Conservation (phyloP, 2,329 filamentous ascomycete genomes). For the Ophiosphaerella narmari region DNA sequence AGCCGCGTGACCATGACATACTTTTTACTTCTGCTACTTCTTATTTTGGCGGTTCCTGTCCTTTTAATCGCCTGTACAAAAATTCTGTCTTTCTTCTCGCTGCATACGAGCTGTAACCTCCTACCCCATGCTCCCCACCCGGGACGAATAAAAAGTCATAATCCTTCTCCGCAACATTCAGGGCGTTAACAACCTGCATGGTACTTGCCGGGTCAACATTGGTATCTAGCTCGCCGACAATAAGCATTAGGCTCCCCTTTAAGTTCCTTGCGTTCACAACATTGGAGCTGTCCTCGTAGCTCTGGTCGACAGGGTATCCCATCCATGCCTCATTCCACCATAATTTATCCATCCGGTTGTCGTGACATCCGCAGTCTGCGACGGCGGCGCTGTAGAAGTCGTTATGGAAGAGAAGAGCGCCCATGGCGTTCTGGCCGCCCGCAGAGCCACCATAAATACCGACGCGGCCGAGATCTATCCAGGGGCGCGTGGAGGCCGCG, state of each 20-base stretch:
- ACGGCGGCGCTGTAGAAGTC: constrained; percentile 34
- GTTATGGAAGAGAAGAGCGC: constrained; percentile 31
- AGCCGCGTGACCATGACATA: no score
- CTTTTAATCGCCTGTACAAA: constrained; percentile 20
- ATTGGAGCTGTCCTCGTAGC: constrained; percentile 31
- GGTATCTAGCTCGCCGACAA: constrained; percentile 40
- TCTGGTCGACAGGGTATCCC: constrained; percentile 32
- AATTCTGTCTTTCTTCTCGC: constrained; percentile 22
- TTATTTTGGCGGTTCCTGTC: constrained; percentile 12
- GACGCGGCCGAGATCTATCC: constrained; percentile 29
- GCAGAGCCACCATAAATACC: constrained; percentile 27
- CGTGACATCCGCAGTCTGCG: constrained; percentile 34
- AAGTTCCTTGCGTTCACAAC: constrained; percentile 27
- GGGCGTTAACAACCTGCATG: constrained; percentile 32
- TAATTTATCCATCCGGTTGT: constrained; percentile 37
- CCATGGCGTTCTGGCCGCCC: constrained; percentile 35
- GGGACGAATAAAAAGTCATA: constrained; percentile 28
- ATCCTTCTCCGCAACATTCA: constrained; percentile 25
- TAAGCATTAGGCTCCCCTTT: constrained; percentile 20
- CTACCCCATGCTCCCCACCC: constrained; percentile 24
- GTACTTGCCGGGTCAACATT: constrained; percentile 38
- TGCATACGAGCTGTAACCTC: constrained; percentile 11
- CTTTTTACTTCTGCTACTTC: not conserved
- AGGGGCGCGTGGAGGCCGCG: constrained; percentile 25
- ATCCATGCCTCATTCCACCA: constrained; percentile 38